These are phyloP conservation scores for Castanea sativa DNA, from an alignment of 306 rosid genomes.

Conservation along the genomic window DNA sequence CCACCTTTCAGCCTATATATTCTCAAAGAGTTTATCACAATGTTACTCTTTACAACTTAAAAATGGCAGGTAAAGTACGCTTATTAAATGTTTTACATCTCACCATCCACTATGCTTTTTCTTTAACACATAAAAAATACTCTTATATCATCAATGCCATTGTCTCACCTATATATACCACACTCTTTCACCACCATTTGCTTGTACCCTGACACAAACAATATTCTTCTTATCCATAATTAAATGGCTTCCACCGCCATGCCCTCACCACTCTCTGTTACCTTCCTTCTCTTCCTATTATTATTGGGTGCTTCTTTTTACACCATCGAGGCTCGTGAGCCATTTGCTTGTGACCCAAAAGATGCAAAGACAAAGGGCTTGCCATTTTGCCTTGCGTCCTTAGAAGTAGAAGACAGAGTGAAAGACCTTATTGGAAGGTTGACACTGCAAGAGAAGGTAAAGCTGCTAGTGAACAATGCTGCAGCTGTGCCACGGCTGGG, in stretches of 20 bases:
- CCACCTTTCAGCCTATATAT: not conserved
- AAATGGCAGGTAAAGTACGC: conserved; percentile 23
- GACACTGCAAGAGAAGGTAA: conserved; percentile 73
- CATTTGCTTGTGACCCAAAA: conserved; percentile 73
- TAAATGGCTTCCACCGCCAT: conserved; percentile 31
- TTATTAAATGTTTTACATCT: conserved; percentile 1
- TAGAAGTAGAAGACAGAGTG: conserved; percentile 53
- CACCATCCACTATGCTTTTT: conserved; percentile 30
- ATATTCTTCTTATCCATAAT: not conserved
- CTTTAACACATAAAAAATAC: not conserved
- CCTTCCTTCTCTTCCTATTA: conserved; percentile 6
- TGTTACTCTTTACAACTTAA: not conserved
- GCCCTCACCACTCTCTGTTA: not conserved
- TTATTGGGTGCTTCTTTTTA: not conserved
- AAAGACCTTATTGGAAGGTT: conserved; percentile 68
- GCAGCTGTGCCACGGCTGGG: conserved; percentile 71
- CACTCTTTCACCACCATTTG: conserved; percentile 16
- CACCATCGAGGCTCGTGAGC: conserved; percentile 36
- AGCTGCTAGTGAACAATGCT: conserved; percentile 60
- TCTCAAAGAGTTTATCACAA: not conserved
- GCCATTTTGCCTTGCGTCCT: conserved; percentile 45
- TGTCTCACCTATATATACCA: conserved; percentile 13
- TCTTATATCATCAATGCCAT: not conserved
- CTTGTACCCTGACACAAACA: not conserved
- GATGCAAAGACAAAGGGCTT: conserved; percentile 33